These are phyloP conservation scores for Malassezia slooffiae DNA, from an alignment of 1,284 basidiomycete species.

Conservation along the genomic window DNA sequence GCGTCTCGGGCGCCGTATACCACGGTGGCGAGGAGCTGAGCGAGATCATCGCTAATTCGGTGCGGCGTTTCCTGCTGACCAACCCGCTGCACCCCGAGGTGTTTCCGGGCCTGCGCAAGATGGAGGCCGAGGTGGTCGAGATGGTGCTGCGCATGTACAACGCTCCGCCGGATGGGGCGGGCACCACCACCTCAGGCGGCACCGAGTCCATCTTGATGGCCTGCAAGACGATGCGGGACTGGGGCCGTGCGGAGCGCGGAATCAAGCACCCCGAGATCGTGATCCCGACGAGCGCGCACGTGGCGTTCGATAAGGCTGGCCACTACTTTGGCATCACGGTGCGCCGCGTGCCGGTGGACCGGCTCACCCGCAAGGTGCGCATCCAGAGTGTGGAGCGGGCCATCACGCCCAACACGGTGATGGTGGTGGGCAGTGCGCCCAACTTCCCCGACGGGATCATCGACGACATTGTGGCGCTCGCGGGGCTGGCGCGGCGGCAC, in stretches of 20 bases:
- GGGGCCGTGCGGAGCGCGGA: slow-evolving; percentile 72
- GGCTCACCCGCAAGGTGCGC: slow-evolving; percentile 66
- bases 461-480: slow-evolving; percentile 75
- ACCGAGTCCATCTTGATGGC: slow-evolving; percentile 94
- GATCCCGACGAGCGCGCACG: slow-evolving; percentile 73
- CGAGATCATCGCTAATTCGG: slow-evolving; percentile 30
- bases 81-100: slow-evolving; percentile 93
- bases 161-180: slow-evolving; percentile 62
- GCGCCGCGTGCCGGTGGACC: slow-evolving; percentile 76
- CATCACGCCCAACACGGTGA: slow-evolving; percentile 43
- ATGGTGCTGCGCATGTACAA: slow-evolving; percentile 76
- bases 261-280: slow-evolving; percentile 90
- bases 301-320: slow-evolving; percentile 87
- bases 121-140: slow-evolving; percentile 93
- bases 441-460: slow-evolving; percentile 53
- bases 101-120: slow-evolving; percentile 86
- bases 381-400: slow-evolving; percentile 61
- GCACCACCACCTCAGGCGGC: slow-evolving; percentile 85
- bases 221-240: slow-evolving; percentile 84
- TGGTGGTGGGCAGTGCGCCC: slow-evolving; percentile 79
- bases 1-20: slow-evolving; percentile 46
- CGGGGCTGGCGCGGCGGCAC: slow-evolving; percentile 61
- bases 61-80: slow-evolving; percentile 47
- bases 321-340: slow-evolving; percentile 86
- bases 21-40: slow-evolving; percentile 43